Evolutionary conservation across 768 basidiomycete genomes (phyloP).

Genomic region (Nevesoporus exiguus): DNA sequence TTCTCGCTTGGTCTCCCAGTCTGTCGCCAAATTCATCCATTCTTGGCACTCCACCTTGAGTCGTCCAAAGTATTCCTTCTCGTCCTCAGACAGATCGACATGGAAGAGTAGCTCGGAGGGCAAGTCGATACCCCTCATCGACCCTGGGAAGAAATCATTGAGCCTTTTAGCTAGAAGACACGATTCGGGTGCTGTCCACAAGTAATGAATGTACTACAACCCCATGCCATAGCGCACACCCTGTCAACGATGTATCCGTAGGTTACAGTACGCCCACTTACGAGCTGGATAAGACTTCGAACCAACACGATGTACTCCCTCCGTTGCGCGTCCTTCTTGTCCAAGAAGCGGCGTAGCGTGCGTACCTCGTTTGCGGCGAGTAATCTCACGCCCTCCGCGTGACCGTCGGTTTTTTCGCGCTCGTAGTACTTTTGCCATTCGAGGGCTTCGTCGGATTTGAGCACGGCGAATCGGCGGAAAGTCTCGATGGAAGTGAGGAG

Average conservation of each 20-base stretch:
- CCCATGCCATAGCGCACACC: neutral
- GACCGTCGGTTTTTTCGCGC: constrained; percentile 1
- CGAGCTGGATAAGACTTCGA: constrained; percentile 19
- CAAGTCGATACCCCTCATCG: constrained; percentile 5
- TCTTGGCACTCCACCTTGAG: constrained; percentile 15
- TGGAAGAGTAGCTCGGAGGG: constrained; percentile 27
- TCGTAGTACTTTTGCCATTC: constrained; percentile 27
- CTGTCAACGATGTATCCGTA: neutral
- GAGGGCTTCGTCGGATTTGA: constrained; percentile 20
- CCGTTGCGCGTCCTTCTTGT: constrained; percentile 13
- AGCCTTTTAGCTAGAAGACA: constrained; percentile 19
- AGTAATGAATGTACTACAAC: constrained; percentile 26
- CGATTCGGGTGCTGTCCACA: constrained; percentile 28
- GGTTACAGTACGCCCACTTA: constrained; percentile 2
- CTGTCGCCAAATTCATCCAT: constrained; percentile 17
- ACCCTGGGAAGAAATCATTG: constrained; percentile 30
- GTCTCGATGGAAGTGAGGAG: constrained; percentile 22
- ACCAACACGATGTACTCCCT: constrained; percentile 24
- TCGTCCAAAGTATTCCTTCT: constrained; percentile 16
- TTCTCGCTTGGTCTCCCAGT: constrained; percentile 22
- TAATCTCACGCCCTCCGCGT: constrained; percentile 11
- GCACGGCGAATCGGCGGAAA: constrained; percentile 16
- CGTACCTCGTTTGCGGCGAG: constrained; percentile 19
- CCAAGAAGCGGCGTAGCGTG: constrained; percentile 9
- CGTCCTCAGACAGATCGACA: constrained; percentile 19